Base-by-base conservation (phyloP, 106 monocot species). In the Phalaenopsis aphrodite region DNA sequence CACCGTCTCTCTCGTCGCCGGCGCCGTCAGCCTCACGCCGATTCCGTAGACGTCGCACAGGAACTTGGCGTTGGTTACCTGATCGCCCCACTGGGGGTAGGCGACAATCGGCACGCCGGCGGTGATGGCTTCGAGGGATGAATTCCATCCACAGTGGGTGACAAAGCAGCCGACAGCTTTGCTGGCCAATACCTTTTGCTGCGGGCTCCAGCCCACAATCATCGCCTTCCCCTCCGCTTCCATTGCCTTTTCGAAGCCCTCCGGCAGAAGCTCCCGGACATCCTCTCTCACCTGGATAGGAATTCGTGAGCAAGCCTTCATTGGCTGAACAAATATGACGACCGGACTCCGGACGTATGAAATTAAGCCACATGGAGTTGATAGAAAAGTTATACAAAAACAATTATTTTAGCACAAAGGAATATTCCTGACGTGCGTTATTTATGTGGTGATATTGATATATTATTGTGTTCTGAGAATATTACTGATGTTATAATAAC, bases 71-170 rank as follows among this genome's bases (percentile, higher is more conserved):
- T 92, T 45, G 5, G 89, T 65, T 4, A 80, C 64, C 67, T 92
- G 92, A 73, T 92, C 92, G 4, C 87, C 92, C 77, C 78, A 89
- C 75, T 92, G 87, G 6, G 89, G 92, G 78, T 75, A 89, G 8
- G 85, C 84, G 19, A 92, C 43, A 41, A 89, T 85, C 77, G 92
- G 89, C 55, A 91, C 87, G 19, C 94, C 91, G 8, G 85, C 75
- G n/a, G 84, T 48, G 2, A 94, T 58, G 55, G 82, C 79, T 81
- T 94, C 91, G 16, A 89, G 81, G 56, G 89, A 87, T 18, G 93
- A 90, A 79, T 92, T 92, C 92, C 92, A 92, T 3, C 92, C 92
- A 78, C 92, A 92, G 86, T 92, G 92, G 39, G 90, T 88, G 42
- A 93, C 30, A 78, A 93, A 93, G 78, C 91, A 89, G 2, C 73